Evolutionary conservation across 768 basidiomycete species (phyloP).

Genomic region (Mycena venus): DNA sequence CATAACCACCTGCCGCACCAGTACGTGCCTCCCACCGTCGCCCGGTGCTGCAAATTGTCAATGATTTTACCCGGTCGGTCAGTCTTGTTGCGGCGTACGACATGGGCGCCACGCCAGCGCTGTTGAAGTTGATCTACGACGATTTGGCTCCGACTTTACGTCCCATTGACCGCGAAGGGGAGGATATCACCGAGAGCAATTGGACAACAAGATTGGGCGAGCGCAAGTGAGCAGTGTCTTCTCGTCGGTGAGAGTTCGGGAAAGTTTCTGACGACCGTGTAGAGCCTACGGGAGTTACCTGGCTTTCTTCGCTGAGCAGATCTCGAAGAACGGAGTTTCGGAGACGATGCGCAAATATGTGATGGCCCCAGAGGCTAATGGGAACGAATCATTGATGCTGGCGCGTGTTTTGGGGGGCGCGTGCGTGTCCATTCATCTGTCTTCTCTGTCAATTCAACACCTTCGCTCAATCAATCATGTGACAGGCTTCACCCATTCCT

Average conservation of each 20-base stretch:
- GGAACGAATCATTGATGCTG: conserved; percentile 23
- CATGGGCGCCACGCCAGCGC: conserved; percentile 50
- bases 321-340: background rate
- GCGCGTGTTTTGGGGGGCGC: conserved; percentile 21
- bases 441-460: background rate
- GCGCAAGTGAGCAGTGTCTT: conserved; percentile 44
- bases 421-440: background rate
- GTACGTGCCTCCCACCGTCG: conserved; percentile 39
- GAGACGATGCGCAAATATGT: conserved; percentile 9
- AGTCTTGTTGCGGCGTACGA: conserved; percentile 60
- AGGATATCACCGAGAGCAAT: conserved; percentile 45
- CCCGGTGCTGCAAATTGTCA: background rate
- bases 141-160: conserved; percentile 38
- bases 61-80: background rate
- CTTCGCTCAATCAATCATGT: no score
- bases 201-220: conserved; percentile 53
- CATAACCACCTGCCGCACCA: conserved; percentile 62
- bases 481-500: conserved; percentile 28
- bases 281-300: conserved; percentile 31
- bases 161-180: conserved; percentile 43
- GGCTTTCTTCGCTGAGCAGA: conserved; percentile 16
- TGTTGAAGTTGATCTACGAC: conserved; percentile 54
- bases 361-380: conserved; percentile 30
- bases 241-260: no score
- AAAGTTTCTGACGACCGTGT: background rate